A percentile compares a stretch with the other conserved stretches of the same genome.
These are phyloP conservation scores for Senna tora DNA, from an alignment of 306 rosid species.

Conservation along the genomic window DNA sequence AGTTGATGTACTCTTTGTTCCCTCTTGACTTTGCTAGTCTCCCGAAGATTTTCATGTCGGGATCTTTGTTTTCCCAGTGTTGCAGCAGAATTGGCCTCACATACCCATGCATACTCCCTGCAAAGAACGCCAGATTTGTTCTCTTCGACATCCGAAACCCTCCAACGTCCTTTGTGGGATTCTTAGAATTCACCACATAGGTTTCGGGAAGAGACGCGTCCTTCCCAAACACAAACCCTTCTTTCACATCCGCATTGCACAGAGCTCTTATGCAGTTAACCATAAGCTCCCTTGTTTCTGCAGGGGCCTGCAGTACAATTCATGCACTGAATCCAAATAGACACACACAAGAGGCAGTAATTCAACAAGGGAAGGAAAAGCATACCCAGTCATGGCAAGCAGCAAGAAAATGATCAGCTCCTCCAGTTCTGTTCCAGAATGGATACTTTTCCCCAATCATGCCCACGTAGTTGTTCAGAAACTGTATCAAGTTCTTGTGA, in stretches of 20 bases:
- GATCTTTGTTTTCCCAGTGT: constrained; percentile 93
- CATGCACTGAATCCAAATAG: constrained; percentile 12
- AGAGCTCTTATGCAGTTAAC: constrained; percentile 73
- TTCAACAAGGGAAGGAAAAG: constrained; percentile 36
- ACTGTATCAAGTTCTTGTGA: constrained; percentile 53
- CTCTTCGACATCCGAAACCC: constrained; percentile 64
- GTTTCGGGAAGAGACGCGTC: constrained; percentile 94
- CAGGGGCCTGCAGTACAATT: constrained; percentile 92
- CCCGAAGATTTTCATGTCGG: constrained; percentile 83
- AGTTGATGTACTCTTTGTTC: constrained; percentile 56
- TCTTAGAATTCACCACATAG: constrained; percentile 42
- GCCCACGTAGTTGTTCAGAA: constrained; percentile 68
- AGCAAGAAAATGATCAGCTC: constrained; percentile 94
- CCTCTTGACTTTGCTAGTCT: constrained; percentile 56
- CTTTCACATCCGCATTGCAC: constrained; percentile 87
- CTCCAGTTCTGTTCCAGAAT: constrained; percentile 91
- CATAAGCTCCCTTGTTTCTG: constrained; percentile 67
- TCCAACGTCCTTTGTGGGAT: constrained; percentile 64
- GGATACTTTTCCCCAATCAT: constrained; percentile 57
- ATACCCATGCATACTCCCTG: constrained; percentile 84
- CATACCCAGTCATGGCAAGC: constrained; percentile 99
- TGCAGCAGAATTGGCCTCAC: constrained; percentile 71
- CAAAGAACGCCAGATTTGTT: constrained; percentile 75
- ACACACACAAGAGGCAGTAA: constrained; percentile 8
- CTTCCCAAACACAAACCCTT: constrained; percentile 80